These are phyloP conservation scores for Cronartium ribicola DNA, from an alignment of 1,284 basidiomycete species.

Conservation along the genomic window DNA sequence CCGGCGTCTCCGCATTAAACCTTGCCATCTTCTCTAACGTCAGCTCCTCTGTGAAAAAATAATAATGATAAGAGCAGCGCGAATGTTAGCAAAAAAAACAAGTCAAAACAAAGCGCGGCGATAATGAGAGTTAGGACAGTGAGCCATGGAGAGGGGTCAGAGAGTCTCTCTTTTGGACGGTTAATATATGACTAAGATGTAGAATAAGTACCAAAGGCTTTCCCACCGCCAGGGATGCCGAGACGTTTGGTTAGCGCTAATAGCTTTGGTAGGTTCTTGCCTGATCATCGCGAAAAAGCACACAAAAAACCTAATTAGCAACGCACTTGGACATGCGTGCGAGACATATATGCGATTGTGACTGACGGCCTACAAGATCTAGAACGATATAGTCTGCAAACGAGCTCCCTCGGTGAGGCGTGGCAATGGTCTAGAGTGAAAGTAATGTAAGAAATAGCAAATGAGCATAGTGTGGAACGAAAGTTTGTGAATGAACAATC, in stretches of 20 bases:
- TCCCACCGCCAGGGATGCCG: constrained; percentile 75
- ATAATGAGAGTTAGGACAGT: too few species aligned
- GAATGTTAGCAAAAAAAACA: too few species aligned
- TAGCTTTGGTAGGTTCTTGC: constrained; percentile 53
- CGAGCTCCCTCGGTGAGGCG: constrained; percentile 84
- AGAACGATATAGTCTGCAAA: constrained; percentile 88
- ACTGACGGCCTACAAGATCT: constrained; percentile 64
- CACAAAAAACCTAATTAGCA: constrained; percentile 10
- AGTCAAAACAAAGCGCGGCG: too few species aligned
- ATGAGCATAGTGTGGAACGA: background rate
- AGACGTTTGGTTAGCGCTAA: constrained; percentile 64
- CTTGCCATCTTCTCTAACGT: constrained; percentile 76
- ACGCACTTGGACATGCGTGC: background rate
- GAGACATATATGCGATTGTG: constrained; percentile 52
- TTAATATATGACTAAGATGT: too few species aligned
- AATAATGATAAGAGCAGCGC: too few species aligned
- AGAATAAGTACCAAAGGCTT: constrained; percentile 62
- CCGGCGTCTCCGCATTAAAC: constrained; percentile 80
- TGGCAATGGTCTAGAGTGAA: constrained; percentile 64
- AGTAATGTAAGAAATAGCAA: background rate
- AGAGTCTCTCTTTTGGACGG: too few species aligned
- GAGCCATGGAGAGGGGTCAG: too few species aligned
- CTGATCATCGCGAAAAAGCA: constrained; percentile 43
- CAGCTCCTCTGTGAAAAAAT: constrained; percentile 58
- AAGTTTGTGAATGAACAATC: background rate